phyloP scores from a whole-genome alignment of 192 early-diverging fungal genomes.

The Coemansia sp. region DNA sequence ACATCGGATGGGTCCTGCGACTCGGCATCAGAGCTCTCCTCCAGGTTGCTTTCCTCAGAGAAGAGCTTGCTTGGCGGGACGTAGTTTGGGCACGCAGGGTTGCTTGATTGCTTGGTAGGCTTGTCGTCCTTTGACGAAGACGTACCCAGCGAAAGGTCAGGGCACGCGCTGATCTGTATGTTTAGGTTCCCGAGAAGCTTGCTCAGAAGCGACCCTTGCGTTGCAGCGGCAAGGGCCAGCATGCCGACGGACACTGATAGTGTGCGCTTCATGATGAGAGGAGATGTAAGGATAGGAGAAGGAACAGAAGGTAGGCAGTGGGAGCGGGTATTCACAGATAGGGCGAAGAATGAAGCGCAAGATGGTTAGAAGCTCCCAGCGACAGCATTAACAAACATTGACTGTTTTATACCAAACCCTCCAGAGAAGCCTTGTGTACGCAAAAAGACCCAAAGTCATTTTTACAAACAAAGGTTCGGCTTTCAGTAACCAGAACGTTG shows the following conservation, averaged over 20 bases:
- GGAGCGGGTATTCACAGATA: too few species aligned
- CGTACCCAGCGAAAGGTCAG: conserved; percentile 2
- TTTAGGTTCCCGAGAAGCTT: conserved; percentile 23
- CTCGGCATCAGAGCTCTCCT: neutral
- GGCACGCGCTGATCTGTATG: conserved; percentile 26
- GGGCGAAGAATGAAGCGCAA: too few species aligned
- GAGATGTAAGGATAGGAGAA: neutral
- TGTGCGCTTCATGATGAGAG: conserved; percentile 7
- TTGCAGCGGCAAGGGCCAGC: neutral
- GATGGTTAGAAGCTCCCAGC: neutral
- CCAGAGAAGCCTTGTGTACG: neutral
- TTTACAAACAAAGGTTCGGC: neutral
- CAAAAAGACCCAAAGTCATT: neutral
- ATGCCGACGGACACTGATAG: conserved; percentile 5
- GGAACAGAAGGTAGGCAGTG: too few species aligned
- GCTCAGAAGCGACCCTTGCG: conserved; percentile 20
- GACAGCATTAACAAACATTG: neutral
- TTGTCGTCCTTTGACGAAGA: neutral
- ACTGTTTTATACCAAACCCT: neutral
- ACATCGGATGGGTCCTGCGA: neutral
- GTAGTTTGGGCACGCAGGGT: conserved; percentile 36
- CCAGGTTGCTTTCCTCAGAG: neutral
- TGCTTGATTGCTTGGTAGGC: conserved; percentile 19
- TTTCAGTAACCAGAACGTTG: neutral
- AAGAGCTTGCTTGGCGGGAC: conserved; percentile 9